Base-by-base conservation (phyloP, 306 rosid genomes). In the Casuarina equisetifolia region DNA sequence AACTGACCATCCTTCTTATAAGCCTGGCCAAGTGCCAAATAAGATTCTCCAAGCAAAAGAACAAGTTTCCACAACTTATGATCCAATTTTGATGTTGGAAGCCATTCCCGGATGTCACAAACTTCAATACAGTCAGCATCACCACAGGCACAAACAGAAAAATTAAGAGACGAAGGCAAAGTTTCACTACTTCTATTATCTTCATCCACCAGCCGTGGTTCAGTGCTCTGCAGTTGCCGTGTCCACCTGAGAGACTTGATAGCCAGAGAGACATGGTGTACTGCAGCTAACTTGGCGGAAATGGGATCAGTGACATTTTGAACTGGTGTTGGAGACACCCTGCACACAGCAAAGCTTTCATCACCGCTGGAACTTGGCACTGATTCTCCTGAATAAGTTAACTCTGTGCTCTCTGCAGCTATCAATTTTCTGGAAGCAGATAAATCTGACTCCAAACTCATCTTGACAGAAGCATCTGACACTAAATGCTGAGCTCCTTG, bases 221-320 rank as follows among this genome's bases (percentile, higher is more conserved):
- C 97, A 70, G 86, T 58, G 81, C 89, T 87, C 78, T 92, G 98
- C 77, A 90, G 88, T 86, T 90, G 93, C 74, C 97, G 94, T 95
- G 89, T 89, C 97, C 93, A 89, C 83, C 97, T 85, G 68, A 94
- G 89, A 82, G 98, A 94, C 85, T 94, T 94, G 69, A 94, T 94
- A 70, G 98, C 98, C 85, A 90, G 98, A 74, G 97, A 94, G 84
- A 94, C 95, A 83, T 94, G 98, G 86, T 94, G 98, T 71, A 94
- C 91, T 19, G 98, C 98, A 61, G 97, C 97, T 58, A 94, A 84
- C 86, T 90, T 94, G 9, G 97, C 88, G 69, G 97, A 94, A 79
- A 94, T 88, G 79, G 97, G 98, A 88, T 90, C 98, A 70, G 97
- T 87, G 74, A 90, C 90, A n/a, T 91, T 87, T 79, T 89, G 97